Percentiles rank a stretch among this genome's conserved stretches.
Conservation (phyloP, 2,329 filamentous ascomycete genomes). For the Calonectria pseudoturangicola region DNA sequence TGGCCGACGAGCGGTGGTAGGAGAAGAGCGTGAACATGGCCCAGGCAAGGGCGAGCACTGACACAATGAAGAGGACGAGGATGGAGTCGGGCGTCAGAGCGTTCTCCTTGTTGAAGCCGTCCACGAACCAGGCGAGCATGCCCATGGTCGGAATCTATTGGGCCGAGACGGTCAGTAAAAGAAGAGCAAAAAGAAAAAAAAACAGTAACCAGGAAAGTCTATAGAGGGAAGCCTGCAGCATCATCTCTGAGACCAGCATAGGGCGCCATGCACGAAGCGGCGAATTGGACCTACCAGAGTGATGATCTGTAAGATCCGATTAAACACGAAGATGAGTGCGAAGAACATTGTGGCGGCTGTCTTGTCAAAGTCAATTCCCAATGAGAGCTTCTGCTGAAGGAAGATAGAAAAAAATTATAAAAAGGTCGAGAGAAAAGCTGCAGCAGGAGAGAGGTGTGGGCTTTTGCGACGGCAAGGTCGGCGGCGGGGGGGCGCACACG, state of each 20-base stretch:
- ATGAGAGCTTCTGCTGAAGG: not conserved
- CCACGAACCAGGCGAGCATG: slow-evolving; percentile 80
- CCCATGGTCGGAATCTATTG: slow-evolving; percentile 77
- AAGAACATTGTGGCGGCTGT: slow-evolving; percentile 72
- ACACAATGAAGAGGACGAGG: slow-evolving; percentile 81
- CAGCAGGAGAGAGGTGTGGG: not conserved
- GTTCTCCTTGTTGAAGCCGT: slow-evolving; percentile 75
- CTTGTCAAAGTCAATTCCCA: slow-evolving; percentile 20
- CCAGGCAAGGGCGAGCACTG: slow-evolving; percentile 78
- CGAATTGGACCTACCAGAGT: slow-evolving; percentile 71
- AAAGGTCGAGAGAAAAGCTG: not conserved
- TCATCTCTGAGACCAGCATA: not conserved
- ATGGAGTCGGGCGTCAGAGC: slow-evolving; percentile 77
- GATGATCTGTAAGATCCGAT: slow-evolving; percentile 77
- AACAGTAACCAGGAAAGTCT: too few relatives aligned
- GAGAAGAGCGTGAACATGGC: slow-evolving; percentile 78
- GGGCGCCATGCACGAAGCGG: too few relatives aligned
- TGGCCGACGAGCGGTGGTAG: slow-evolving; percentile 77
- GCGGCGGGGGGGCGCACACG: not conserved
- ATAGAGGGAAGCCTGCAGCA: too few relatives aligned
- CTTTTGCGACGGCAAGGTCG: not conserved
- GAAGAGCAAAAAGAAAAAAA: not conserved
- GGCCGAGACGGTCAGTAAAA: slow-evolving; percentile 3
- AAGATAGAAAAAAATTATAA: too few relatives aligned
- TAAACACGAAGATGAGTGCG: slow-evolving; percentile 77